Base-by-base conservation (phyloP, 495 filamentous ascomycete genomes). In the Penicillium manginii region DNA sequence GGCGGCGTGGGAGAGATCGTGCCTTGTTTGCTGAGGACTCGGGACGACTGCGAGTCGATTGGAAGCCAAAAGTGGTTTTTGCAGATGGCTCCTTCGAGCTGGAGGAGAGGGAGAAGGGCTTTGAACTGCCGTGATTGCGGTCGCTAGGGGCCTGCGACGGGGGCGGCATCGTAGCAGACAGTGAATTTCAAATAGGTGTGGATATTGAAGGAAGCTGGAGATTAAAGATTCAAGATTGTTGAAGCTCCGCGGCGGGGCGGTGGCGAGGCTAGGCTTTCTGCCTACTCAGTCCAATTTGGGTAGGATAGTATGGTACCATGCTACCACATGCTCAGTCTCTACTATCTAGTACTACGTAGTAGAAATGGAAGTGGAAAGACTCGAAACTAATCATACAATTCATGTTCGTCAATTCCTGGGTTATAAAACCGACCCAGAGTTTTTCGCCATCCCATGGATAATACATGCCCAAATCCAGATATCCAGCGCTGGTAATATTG, bases 331-430 rank as follows among this genome's bases (percentile, higher is more conserved):
- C n/a, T n/a, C n/a, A 39, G 35, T 37, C 12, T 14, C 35, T 39
- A 39, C 35, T 1, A 39, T 39, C 15, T 39, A 29, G 10, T n/a
- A n/a, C n/a, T n/a, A n/a, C n/a, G n/a, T 4, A 39, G 35, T 14
- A n/a, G 15, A 39, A 39, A n/a, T 39, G 11, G 15, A 45, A 7
- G 18, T 17, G 32, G 31, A 46, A 61, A 50, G 4, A 4, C 51
- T 63, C 26, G 46, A 65, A 62, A 68, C 63, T 74, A 73, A 64
- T 74, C 71, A 65, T 73, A 75, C 72, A 75, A 58, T 71, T 67
- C 69, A 67, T 77, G 56, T 67, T 65, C 64, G 52, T 72, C 65
- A 55, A 67, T 64, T 62, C 57, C 50, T 67, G 64, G 67, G 66
- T 62, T 65, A 60, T 58, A 60, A 67, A 53, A 59, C 54, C 23